phyloP scores from a whole-genome alignment of 1,284 basidiomycete genomes.

The Puccinia triticina region DNA sequence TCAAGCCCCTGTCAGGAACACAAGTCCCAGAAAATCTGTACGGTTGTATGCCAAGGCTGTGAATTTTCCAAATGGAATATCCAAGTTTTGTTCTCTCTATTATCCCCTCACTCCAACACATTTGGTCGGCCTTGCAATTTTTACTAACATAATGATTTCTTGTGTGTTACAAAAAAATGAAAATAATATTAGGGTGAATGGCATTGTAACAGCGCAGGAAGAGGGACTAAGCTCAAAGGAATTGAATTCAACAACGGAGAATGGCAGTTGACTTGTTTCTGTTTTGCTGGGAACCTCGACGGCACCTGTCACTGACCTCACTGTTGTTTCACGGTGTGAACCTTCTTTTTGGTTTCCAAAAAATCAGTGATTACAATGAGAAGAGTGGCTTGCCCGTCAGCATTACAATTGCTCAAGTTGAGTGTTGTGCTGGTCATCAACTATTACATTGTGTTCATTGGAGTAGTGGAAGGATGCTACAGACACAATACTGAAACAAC shows the following conservation, averaged over 20 bases:
- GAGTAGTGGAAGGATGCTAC: background rate
- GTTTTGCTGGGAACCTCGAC: background rate
- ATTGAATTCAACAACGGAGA: constrained; percentile 50
- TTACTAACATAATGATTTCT: background rate
- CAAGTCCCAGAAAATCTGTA: constrained; percentile 14
- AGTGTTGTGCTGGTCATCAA: background rate
- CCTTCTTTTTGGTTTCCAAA: background rate
- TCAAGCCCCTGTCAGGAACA: background rate
- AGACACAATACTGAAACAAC: background rate
- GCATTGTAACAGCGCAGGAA: constrained; percentile 39
- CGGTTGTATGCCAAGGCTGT: constrained; percentile 42
- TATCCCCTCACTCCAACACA: background rate
- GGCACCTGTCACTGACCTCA: background rate
- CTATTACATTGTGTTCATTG: background rate
- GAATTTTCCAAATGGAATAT: constrained; percentile 47
- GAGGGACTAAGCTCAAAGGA: constrained; percentile 27
- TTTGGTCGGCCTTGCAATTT: background rate
- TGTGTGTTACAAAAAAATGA: background rate
- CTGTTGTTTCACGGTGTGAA: background rate
- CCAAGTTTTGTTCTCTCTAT: constrained; percentile 10
- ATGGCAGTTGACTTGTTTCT: constrained; percentile 47
- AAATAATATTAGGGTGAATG: constrained; percentile 39
- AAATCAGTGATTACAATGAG: constrained; percentile 50
- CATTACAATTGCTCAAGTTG: constrained; percentile 41
- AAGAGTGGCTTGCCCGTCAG: constrained; percentile 38